phyloP scores from a whole-genome alignment of 176 grass and related monocot species.

The Musa acuminata region DNA sequence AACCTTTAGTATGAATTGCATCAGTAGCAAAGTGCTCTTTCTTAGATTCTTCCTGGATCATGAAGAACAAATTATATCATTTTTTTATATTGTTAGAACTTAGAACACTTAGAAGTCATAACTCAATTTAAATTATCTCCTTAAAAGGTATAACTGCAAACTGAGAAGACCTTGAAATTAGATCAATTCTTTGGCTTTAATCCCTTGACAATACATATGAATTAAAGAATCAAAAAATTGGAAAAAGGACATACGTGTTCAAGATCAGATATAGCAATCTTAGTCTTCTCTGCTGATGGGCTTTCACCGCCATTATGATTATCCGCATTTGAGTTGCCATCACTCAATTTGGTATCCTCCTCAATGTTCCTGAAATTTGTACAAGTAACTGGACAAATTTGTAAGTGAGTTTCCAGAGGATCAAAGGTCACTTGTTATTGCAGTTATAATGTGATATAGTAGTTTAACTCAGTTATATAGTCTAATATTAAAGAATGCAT shows the following conservation, averaged over 20 bases:
- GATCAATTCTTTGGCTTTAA: not conserved
- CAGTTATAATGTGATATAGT: not conserved
- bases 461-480: too few species aligned
- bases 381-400: not conserved
- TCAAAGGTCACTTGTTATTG: not conserved
- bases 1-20: slow-evolving; percentile 31
- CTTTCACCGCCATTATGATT: slow-evolving; percentile 34
- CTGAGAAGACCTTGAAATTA: not conserved
- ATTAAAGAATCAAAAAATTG: not conserved
- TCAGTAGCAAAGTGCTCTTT: slow-evolving; percentile 35
- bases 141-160: not conserved
- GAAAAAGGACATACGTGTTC: slow-evolving; percentile 36
- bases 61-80: slow-evolving; percentile 4
- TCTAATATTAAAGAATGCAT: not conserved
- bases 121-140: not conserved
- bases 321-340: slow-evolving; percentile 40
- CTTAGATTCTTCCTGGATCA: slow-evolving; percentile 52
- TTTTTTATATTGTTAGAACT: not conserved
- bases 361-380: slow-evolving; percentile 57
- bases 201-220: not conserved
- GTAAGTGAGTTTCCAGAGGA: not conserved
- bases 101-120: not conserved
- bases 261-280: slow-evolving; percentile 31
- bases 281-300: slow-evolving; percentile 29
- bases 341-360: slow-evolving; percentile 22